Percentiles rank a stretch among this genome's conserved stretches.
phyloP scores from a whole-genome alignment of 768 basidiomycete genomes.

The Scleroderma citrinum region DNA sequence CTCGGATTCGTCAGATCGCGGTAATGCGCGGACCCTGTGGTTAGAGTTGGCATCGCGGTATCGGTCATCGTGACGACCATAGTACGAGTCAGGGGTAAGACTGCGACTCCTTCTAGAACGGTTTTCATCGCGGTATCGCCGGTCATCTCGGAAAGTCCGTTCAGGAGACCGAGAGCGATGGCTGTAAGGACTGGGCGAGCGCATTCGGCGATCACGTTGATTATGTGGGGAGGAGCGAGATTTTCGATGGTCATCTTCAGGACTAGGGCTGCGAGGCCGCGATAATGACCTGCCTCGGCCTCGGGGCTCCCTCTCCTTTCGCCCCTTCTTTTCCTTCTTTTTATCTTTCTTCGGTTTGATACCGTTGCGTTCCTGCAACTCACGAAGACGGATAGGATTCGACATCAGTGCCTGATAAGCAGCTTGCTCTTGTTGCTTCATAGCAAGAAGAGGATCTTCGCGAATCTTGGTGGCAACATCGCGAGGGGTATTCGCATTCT shows the following conservation, averaged over 20 bases:
- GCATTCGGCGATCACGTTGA: slow-evolving; percentile 24
- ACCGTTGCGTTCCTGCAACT: slow-evolving; percentile 78
- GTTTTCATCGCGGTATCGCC: slow-evolving; percentile 12
- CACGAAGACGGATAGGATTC: slow-evolving; percentile 78
- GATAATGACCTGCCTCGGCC: slow-evolving; percentile 23
- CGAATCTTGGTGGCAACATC: slow-evolving; percentile 92
- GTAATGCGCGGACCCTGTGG: slow-evolving; percentile 34
- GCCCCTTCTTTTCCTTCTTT: slow-evolving; percentile 51
- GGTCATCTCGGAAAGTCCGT: slow-evolving; percentile 16
- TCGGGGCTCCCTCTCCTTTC: slow-evolving; percentile 27
- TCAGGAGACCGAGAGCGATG: no score
- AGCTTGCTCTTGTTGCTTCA: slow-evolving; percentile 96
- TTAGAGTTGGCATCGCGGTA: slow-evolving; percentile 1
- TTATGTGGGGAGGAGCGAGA: slow-evolving; percentile 29
- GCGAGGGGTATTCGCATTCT: slow-evolving; percentile 86
- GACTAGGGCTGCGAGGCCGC: slow-evolving; percentile 30
- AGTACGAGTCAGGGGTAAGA: slow-evolving; percentile 24
- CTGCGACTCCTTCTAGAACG: slow-evolving; percentile 22
- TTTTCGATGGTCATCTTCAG: slow-evolving; percentile 18
- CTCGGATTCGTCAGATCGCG: slow-evolving; percentile 50
- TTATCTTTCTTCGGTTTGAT: slow-evolving; percentile 72
- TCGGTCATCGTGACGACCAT: slow-evolving; percentile 8
- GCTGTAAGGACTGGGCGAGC: slow-evolving; percentile 40
- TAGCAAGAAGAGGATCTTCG: slow-evolving; percentile 94
- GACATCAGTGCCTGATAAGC: slow-evolving; percentile 82